These are phyloP conservation scores for Scleromitrula shiraiana DNA, from an alignment of 2,329 filamentous ascomycete species.

Conservation along the genomic window DNA sequence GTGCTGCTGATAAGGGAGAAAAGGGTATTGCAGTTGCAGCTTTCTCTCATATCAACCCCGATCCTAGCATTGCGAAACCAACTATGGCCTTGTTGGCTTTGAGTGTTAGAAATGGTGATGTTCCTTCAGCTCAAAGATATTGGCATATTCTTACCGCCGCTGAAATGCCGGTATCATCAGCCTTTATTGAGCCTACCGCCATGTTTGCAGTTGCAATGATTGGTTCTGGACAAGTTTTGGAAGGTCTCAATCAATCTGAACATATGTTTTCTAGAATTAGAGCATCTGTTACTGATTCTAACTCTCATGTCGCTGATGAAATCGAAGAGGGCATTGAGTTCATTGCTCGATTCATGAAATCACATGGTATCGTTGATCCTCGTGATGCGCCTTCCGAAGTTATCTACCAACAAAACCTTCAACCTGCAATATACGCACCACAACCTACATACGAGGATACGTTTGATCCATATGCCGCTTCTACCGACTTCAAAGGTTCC, in stretches of 20 bases:
- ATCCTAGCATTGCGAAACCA: constrained; percentile 45
- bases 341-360: constrained; percentile 50
- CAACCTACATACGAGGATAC: constrained; percentile 65
- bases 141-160: constrained; percentile 67
- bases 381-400: constrained; percentile 42
- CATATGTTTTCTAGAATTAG: constrained; percentile 83
- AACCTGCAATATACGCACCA: constrained; percentile 45
- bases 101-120: constrained; percentile 73
- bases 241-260: constrained; percentile 71
- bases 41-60: constrained; percentile 49
- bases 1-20: constrained; percentile 73
- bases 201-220: constrained; percentile 90
- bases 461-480: constrained; percentile 84
- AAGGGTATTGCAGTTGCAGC: constrained; percentile 59
- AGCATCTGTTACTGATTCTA: constrained; percentile 42
- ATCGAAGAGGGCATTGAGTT: constrained; percentile 81
- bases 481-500: constrained; percentile 89
- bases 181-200: constrained; percentile 77
- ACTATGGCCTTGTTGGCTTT: constrained; percentile 80
- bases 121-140: constrained; percentile 67
- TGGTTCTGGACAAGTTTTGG: constrained; percentile 74
- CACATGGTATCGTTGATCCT: constrained; percentile 46
- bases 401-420: constrained; percentile 38
- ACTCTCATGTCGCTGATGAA: constrained; percentile 60
- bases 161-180: constrained; percentile 48